These are phyloP conservation scores for Eleusine indica DNA, from an alignment of 176 grass and related monocot species.

Conservation along the genomic window DNA sequence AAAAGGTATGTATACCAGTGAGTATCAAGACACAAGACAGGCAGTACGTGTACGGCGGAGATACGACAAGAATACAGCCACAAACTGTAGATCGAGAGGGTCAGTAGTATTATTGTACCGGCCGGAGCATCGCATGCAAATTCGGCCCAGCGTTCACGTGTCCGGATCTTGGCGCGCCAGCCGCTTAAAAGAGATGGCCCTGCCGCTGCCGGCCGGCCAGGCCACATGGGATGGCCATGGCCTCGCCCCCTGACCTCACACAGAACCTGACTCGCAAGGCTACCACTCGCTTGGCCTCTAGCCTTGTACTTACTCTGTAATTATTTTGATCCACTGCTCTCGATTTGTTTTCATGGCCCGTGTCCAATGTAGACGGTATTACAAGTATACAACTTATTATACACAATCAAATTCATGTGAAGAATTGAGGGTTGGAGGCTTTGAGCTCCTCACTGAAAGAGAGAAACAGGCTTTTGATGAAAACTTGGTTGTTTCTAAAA, in stretches of 20 bases:
- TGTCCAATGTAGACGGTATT: too few relatives aligned
- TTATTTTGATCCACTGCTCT: background rate
- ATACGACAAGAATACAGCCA: background rate
- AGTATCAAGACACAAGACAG: background rate
- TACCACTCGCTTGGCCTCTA: background rate
- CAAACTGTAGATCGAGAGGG: background rate
- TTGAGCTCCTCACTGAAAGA: background rate
- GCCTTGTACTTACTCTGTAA: background rate
- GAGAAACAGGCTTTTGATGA: background rate
- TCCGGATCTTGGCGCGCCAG: background rate
- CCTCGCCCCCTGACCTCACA: background rate
- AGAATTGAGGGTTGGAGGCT: too few relatives aligned
- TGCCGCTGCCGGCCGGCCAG: background rate
- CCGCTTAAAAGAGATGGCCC: background rate
- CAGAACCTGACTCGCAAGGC: background rate
- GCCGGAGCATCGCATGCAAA: background rate
- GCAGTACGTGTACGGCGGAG: conserved; percentile 8
- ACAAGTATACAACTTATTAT: too few relatives aligned
- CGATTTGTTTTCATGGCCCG: background rate
- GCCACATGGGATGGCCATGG: conserved; percentile 9
- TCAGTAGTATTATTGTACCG: conserved; percentile 4
- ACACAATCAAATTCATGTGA: too few relatives aligned
- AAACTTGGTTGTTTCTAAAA: background rate
- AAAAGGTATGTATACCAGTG: background rate
- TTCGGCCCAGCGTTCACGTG: conserved; percentile 11